Conservation (phyloP, 495 filamentous ascomycete genomes). For the Friedmanniomyces endolithicus region DNA sequence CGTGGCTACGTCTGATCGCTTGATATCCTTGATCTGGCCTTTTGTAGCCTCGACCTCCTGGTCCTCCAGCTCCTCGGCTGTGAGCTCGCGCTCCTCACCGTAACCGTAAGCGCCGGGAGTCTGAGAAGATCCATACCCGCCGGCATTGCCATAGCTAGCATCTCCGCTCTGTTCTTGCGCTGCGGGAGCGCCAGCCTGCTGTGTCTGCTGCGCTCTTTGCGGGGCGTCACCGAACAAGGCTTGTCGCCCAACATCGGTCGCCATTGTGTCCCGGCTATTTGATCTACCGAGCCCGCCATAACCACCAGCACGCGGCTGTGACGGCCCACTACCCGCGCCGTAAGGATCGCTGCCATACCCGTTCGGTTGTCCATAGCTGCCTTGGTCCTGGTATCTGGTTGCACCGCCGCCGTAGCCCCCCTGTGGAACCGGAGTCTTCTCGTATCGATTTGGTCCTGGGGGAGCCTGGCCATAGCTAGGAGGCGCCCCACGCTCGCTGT, state of each 20-base stretch:
- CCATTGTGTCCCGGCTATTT: conserved; percentile 23
- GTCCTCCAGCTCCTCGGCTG: conserved; percentile 46
- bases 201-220: conserved; percentile 24
- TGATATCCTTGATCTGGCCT: conserved; percentile 61
- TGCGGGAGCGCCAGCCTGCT: background rate
- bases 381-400: conserved; percentile 7
- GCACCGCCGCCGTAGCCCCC: conserved; percentile 24
- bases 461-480: background rate
- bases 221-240: conserved; percentile 48
- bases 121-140: conserved; percentile 11
- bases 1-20: conserved; percentile 59
- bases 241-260: conserved; percentile 22
- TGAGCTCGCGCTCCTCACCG: conserved; percentile 55
- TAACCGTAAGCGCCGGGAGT: conserved; percentile 40
- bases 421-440: conserved; percentile 28
- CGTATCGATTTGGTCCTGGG: conserved; percentile 15
- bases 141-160: conserved; percentile 11
- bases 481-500: conserved; percentile 1
- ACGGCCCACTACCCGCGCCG: conserved; percentile 12
- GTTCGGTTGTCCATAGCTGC: conserved; percentile 18
- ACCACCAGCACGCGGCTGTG: conserved; percentile 12
- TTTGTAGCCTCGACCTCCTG: conserved; percentile 58
- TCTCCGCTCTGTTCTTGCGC: background rate
- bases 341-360: conserved; percentile 29
- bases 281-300: conserved; percentile 26